A percentile compares a stretch with the other conserved stretches of the same genome.
Evolutionary conservation across 2,329 filamentous ascomycete species (phyloP).

Genomic region (Didymella keratinophila): DNA sequence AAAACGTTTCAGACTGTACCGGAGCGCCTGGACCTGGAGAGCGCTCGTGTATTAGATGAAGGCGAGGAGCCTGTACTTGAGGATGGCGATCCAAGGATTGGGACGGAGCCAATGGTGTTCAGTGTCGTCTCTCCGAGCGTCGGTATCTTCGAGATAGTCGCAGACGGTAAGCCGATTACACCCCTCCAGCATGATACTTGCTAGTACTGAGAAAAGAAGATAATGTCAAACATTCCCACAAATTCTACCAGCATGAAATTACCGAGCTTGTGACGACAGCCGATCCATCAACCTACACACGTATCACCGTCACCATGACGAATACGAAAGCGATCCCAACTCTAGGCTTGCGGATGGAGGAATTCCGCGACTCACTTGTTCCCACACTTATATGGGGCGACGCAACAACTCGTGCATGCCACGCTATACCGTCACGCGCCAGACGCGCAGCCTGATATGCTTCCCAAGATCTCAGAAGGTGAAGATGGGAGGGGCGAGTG

Average conservation of each 20-base stretch:
- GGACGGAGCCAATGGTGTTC: slow-evolving; percentile 14
- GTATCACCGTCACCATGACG: slow-evolving; percentile 8
- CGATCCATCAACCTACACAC: background rate
- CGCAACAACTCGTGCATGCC: background rate
- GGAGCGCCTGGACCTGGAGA: slow-evolving; percentile 21
- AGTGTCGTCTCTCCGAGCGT: slow-evolving; percentile 12
- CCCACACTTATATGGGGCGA: background rate
- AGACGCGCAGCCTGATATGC: background rate
- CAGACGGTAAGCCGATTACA: background rate
- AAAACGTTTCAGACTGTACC: background rate
- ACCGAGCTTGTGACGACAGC: background rate
- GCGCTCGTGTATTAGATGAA: slow-evolving; percentile 10
- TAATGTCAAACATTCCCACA: background rate
- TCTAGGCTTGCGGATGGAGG: background rate
- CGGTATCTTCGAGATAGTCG: slow-evolving; percentile 8
- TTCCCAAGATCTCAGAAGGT: slow-evolving; percentile 3
- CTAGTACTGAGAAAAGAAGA: background rate
- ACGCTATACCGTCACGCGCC: slow-evolving; percentile 7
- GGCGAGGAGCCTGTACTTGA: slow-evolving; percentile 14
- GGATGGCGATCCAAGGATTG: background rate
- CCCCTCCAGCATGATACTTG: background rate
- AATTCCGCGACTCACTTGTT: background rate
- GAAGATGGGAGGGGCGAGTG: slow-evolving; percentile 9
- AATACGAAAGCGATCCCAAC: background rate
- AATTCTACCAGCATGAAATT: slow-evolving; percentile 9